Conservation (phyloP, 805 yeast genomes). For the Nematodospora valgi region DNA sequence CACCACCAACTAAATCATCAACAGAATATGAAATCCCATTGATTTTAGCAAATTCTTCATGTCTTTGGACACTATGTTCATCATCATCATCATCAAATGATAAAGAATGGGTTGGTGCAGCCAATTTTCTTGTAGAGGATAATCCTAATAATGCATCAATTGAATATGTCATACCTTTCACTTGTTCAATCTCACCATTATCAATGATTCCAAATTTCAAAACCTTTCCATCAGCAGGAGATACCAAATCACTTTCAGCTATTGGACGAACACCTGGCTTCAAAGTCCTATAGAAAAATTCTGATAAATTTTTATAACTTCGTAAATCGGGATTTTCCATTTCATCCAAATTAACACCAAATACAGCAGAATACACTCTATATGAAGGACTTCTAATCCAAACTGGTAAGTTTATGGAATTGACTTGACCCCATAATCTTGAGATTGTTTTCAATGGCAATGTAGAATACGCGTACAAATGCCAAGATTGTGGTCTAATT, state of each 20-base stretch:
- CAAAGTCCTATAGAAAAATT: slow-evolving; percentile 84
- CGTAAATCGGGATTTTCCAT: slow-evolving; percentile 78
- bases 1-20: slow-evolving; percentile 65
- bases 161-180: slow-evolving; percentile 92
- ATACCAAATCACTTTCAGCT: slow-evolving; percentile 60
- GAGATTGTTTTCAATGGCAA: slow-evolving; percentile 89
- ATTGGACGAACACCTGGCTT: slow-evolving; percentile 79
- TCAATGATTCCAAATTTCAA: slow-evolving; percentile 78
- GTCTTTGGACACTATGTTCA: slow-evolving; percentile 45
- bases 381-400: slow-evolving; percentile 86
- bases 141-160: slow-evolving; percentile 84
- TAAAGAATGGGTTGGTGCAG: slow-evolving; percentile 53
- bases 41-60: slow-evolving; percentile 71
- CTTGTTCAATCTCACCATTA: slow-evolving; percentile 91
- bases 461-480: slow-evolving; percentile 82
- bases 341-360: slow-evolving; percentile 88
- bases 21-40: slow-evolving; percentile 71
- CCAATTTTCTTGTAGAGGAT: slow-evolving; percentile 39
- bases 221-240: slow-evolving; percentile 93
- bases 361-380: slow-evolving; percentile 68
- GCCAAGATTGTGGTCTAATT: slow-evolving; percentile 78
- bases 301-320: slow-evolving; percentile 76
- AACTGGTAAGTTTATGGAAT: slow-evolving; percentile 76
- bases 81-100: slow-evolving; percentile 43
- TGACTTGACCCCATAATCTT: slow-evolving; percentile 91